A percentile compares a stretch with the other conserved stretches of the same genome.
Evolutionary conservation across 176 grass and related monocot species (phyloP).

Genomic region (Musa itinerans): DNA sequence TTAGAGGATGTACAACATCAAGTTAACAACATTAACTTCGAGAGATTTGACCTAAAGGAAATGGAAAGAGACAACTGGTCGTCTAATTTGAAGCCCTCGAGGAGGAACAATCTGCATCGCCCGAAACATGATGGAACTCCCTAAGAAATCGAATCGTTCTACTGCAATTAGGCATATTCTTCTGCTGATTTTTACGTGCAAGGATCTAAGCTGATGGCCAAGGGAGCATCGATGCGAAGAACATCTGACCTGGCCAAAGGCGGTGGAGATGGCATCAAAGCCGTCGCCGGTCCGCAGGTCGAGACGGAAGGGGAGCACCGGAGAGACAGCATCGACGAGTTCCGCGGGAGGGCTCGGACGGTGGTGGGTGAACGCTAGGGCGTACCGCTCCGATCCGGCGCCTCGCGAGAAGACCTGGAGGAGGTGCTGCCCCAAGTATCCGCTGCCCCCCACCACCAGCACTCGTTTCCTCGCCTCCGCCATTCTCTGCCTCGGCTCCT

Average conservation of each 20-base stretch:
- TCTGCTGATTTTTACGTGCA: background rate
- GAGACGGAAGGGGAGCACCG: conserved; percentile 43
- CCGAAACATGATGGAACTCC: no score
- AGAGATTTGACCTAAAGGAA: no score
- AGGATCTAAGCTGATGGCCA: background rate
- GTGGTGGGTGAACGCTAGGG: conserved; percentile 78
- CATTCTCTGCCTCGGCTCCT: conserved; percentile 1
- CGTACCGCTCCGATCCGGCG: background rate
- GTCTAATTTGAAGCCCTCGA: no score
- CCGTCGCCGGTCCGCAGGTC: conserved; percentile 63
- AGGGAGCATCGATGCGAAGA: background rate
- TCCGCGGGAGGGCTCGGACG: conserved; percentile 38
- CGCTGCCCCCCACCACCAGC: conserved; percentile 75
- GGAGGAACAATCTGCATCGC: no score
- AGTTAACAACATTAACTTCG: no score
- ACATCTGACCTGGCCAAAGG: conserved; percentile 57
- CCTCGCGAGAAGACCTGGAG: conserved; percentile 37
- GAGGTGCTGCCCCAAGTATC: conserved; percentile 87
- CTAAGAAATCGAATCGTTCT: no score
- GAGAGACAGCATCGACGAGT: conserved; percentile 52
- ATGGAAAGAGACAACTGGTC: no score
- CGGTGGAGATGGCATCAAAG: conserved; percentile 28
- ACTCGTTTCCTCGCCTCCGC: conserved; percentile 33
- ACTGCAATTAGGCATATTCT: background rate
- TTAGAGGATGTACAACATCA: no score